Base-by-base conservation (phyloP, 306 rosid genomes). In the Castanospermum australe region DNA sequence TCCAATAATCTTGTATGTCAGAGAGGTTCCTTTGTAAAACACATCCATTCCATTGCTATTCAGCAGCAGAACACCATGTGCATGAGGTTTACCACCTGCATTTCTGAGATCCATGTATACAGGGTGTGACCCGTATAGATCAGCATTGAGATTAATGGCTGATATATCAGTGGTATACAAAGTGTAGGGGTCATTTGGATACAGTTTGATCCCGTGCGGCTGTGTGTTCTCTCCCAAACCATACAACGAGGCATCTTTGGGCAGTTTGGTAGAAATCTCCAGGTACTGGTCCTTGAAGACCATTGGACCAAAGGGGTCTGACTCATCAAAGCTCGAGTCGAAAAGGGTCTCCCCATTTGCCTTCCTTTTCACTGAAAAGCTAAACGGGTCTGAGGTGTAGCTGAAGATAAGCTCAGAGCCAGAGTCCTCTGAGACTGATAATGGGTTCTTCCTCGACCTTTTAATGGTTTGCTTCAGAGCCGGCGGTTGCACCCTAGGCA, bases 1-100 rank as follows among this genome's bases (percentile, higher is more conserved):
- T 67, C 98, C 98, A n/a, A 92, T 92, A 20, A 89, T 44, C 73
- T 94, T 94, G 69, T 92, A 92, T 0, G 98, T 94, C 64, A 94
- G 76, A 45, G 92, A 94, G 4, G 65, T 75, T 4, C 95, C 98
- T 45, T 83, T 74, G 79, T 92, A 92, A 77, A 92, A 88, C 82
- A 94, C 93, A 64, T 94, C 98, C 97, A 94, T 94, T 12, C 97
- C 97, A 84, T 94, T 92, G 76, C 97, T 92, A 67, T 94, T 94
- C 60, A 94, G 88, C 90, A 94, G 77, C 88, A 94, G 56, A 80
- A 92, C 97, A 6, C 81, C 94, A 64, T 94, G 98, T 6, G 98
- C 90, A 62, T 63, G 84, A 36, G 93, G 79, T 81, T 81, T 66
- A 2, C 89, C 97, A 8, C 88, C 97, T 22, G 70, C 79, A 67